Evolutionary conservation across 495 filamentous ascomycete species (phyloP), one percentile per base, ranked within the genome.

Genomic region (Xylaria curta): DNA sequence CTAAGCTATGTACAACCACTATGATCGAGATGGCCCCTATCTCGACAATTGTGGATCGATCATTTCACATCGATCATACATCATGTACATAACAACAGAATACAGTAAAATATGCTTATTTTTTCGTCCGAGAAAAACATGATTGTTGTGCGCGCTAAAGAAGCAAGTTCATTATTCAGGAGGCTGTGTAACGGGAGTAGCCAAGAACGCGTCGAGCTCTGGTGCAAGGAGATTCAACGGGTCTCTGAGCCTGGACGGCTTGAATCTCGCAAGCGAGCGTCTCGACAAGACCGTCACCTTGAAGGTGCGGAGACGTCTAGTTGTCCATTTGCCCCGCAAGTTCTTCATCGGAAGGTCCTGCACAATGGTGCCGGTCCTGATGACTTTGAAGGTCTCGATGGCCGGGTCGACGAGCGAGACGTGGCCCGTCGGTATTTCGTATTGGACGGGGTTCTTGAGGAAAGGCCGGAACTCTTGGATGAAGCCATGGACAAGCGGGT

Each of bases 391-490:
- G 19, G 53, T 26, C 54, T 76, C 75, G 31, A 54, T 26, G 9
- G 44, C 26, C 24, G 72, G 72, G 33, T 79, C 74, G 8, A 56
- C 4, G 13, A 80, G 38, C 7, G 62, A 46, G 38, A 83, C 75
- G 62, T 72, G 36, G 12, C 83, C 82, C 1, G 73, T 73, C 0
- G 62, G 19, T 2, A 78, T 84, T 38, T 54, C 33, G 64, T 85
- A 86, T 4, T 31, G 9, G 70, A 83, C 74, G 0, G 66, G 65
- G 24, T 78, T 75, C 0, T 82, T 85, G 17, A 90, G 69, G 56
- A 88, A 86, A 58, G 81, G 80, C 10, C 69, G 72, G 81, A 88
- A 90, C 74, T 87, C 84, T 71, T 83, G 80, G 1, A 87, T 71
- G 47, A 85, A 75, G 36, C 78, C 76, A 0, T 87, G 87, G 10